A percentile compares a stretch with the other conserved stretches of the same genome.
These are phyloP conservation scores for Suhomyces faveliae DNA, from an alignment of 805 yeast genomes.

Conservation along the genomic window DNA sequence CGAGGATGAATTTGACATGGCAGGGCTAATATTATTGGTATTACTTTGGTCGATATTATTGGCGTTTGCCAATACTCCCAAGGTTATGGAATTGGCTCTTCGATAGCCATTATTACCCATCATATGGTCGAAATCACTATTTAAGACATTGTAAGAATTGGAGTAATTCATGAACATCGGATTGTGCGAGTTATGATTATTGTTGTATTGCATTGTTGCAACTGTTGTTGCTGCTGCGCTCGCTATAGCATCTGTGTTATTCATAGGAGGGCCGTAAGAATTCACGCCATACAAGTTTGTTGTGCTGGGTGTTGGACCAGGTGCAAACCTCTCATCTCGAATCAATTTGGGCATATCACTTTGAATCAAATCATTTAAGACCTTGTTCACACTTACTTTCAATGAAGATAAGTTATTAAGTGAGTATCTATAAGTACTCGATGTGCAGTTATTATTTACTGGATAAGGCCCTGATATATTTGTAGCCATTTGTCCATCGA, in stretches of 20 bases:
- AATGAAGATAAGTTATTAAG: slow-evolving; percentile 15
- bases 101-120: slow-evolving; percentile 5
- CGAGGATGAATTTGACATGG: slow-evolving; percentile 6
- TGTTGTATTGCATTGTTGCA: neutral
- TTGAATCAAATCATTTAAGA: slow-evolving; percentile 12
- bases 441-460: neutral
- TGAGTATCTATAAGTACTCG: slow-evolving; percentile 5
- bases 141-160: slow-evolving; percentile 6
- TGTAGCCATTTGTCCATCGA: neutral
- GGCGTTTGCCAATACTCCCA: slow-evolving; percentile 15
- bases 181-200: neutral
- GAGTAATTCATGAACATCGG: slow-evolving; percentile 10
- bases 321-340: neutral
- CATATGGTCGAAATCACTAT: slow-evolving; percentile 7
- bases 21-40: slow-evolving; percentile 6
- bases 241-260: neutral
- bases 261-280: neutral
- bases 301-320: neutral
- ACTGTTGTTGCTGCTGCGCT: neutral
- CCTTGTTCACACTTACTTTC: slow-evolving; percentile 15
- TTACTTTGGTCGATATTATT: slow-evolving; percentile 1
- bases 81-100: slow-evolving; percentile 22
- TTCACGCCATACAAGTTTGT: neutral
- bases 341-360: slow-evolving; percentile 11
- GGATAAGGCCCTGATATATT: neutral